Base-by-base conservation (phyloP, 2,329 filamentous ascomycete species). In the Diaporthe citriasiana region DNA sequence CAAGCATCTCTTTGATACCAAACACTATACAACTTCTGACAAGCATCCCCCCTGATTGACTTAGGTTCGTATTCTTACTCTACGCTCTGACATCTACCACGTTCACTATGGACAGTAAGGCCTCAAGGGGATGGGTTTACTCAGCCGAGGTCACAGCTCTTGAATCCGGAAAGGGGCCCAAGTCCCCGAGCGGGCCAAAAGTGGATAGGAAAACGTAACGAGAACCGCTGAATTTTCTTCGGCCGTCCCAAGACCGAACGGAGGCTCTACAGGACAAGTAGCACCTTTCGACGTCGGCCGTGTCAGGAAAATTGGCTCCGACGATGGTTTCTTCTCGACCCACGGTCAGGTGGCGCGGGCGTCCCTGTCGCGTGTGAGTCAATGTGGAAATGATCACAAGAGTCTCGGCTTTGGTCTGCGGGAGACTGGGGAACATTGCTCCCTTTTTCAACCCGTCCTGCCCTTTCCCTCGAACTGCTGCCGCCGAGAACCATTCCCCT, bases 121-220 rank as follows among this genome's bases (percentile, higher is more conserved):
- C 51, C 22, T 66, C 8, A 38, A 27, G 45, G 30, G 22, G 6
- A 38, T 9, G 8, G 22, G 1, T 35, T 51, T 25, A 25, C 22
- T 27, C 60, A 51, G 30, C 60, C 30, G 30, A 51, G 45, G 30
- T 66, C 30, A 38, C 45, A 66, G 42, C 60, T n/a, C 22, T 1
- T 25, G 63, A 68, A 13, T 33, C 45, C 33, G 33, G 47, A 53
- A 68, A 68, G n/a, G 63, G 63, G 45, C 60, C 22, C 42, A 45
- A 35, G 22, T 17, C n/a, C 45, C 60, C 42, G 63, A 22, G 63
- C 33, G 45, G 63, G 63, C 45, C 47, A 68, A 68, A 66, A 66
- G 60, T 66, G 60, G 60, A 66, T 51, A 38, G 63, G n/a, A 50
- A 68, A 30, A 68, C 63, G 63, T 68, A 68, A 68, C 63, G n/a